Conservation (phyloP, 768 basidiomycete genomes). For the Auricularia cornea region DNA sequence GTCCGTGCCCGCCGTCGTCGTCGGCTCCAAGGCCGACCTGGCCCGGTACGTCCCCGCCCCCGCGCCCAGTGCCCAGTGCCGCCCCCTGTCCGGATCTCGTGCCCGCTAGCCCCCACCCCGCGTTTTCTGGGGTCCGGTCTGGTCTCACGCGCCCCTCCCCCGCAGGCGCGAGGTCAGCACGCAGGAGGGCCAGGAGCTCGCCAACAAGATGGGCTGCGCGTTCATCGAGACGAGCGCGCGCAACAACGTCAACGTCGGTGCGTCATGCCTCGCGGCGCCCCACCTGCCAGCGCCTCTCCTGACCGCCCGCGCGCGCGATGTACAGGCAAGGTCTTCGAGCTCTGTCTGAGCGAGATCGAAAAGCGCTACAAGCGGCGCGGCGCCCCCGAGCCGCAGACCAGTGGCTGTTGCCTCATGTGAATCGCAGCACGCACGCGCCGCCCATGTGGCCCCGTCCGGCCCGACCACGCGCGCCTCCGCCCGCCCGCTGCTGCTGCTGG, state of each 20-base stretch:
- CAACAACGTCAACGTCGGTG: conserved; percentile 79
- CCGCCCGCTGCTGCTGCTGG: too few species aligned
- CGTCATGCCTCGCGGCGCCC: conserved; percentile 27
- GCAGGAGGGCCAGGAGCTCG: conserved; percentile 68
- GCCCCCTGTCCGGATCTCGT: conserved; percentile 2
- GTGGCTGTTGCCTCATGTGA: background rate
- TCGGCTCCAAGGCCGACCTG: conserved; percentile 88
- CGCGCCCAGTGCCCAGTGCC: too few species aligned
- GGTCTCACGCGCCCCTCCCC: conserved; percentile 19
- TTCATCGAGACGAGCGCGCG: conserved; percentile 89
- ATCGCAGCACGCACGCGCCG: too few species aligned
- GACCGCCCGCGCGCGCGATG: background rate
- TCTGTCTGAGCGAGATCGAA: conserved; percentile 78
- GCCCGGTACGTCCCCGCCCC: conserved; percentile 45
- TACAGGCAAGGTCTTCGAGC: conserved; percentile 73
- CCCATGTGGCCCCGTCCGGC: too few species aligned
- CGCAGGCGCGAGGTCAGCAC: conserved; percentile 52
- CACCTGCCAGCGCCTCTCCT: background rate
- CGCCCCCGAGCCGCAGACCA: background rate
- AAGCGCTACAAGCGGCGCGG: conserved; percentile 24
- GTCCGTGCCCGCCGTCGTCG: conserved; percentile 87
- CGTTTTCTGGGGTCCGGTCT: conserved; percentile 8
- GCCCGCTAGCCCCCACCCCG: conserved; percentile 2
- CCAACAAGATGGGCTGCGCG: conserved; percentile 60
- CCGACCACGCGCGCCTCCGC: too few species aligned